Evolutionary conservation across 192 early-diverging fungal genomes (phyloP).

Genomic region (Geranomyces variabilis): DNA sequence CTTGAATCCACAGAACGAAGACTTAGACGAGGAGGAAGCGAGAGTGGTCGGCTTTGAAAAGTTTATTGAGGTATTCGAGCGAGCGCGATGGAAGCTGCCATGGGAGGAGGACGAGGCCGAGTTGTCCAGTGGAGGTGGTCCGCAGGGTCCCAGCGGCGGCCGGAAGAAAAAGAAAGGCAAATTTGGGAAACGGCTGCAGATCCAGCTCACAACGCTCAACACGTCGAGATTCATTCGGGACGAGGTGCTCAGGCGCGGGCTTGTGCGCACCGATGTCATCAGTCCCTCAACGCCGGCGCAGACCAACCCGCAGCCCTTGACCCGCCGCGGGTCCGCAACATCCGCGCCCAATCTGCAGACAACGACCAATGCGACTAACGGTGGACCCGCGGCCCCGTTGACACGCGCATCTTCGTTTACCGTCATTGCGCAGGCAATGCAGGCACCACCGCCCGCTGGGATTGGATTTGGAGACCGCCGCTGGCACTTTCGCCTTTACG

Average conservation of each 20-base stretch:
- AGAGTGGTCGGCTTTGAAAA: constrained; percentile 82
- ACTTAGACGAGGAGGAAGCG: constrained; percentile 85
- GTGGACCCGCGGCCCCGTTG: constrained; percentile 31
- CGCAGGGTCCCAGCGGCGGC: neutral
- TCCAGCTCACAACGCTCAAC: constrained; percentile 43
- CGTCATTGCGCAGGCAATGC: constrained; percentile 70
- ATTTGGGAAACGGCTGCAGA: constrained; percentile 20
- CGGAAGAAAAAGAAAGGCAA: constrained; percentile 15
- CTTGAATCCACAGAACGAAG: constrained; percentile 58
- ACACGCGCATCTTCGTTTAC: constrained; percentile 53
- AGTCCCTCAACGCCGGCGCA: neutral
- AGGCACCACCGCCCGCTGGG: constrained; percentile 64
- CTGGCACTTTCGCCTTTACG: constrained; percentile 84
- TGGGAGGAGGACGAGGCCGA: constrained; percentile 42
- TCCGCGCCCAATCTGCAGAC: neutral
- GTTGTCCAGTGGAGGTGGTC: neutral
- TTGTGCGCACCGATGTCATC: neutral
- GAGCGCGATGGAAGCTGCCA: constrained; percentile 55
- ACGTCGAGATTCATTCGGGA: constrained; percentile 39
- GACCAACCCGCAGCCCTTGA: neutral
- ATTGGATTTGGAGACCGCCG: constrained; percentile 72
- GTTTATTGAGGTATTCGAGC: constrained; percentile 83
- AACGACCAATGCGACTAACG: neutral
- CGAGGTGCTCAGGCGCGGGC: constrained; percentile 34
- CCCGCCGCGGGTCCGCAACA: constrained; percentile 1